These are phyloP conservation scores for Colletotrichum sp. DNA, from an alignment of 2,329 filamentous ascomycete genomes.

Conservation along the genomic window DNA sequence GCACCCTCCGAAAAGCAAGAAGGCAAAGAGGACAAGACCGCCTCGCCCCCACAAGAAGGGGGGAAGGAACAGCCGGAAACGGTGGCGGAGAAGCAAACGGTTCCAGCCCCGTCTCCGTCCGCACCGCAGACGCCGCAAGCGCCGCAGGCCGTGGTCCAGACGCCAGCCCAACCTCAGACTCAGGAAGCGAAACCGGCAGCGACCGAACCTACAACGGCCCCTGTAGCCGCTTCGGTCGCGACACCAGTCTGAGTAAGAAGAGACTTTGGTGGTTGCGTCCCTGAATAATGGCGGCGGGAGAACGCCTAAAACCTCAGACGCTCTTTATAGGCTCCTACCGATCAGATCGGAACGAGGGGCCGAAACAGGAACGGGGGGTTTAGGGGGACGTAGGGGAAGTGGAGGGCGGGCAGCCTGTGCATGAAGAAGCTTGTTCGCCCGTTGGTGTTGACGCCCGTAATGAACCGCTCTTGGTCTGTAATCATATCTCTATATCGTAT, in stretches of 20 bases:
- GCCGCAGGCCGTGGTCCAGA: not conserved
- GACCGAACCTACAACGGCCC: not conserved
- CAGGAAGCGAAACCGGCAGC: constrained; percentile 1
- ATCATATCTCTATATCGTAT: not conserved
- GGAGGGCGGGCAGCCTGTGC: not conserved
- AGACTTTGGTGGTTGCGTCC: not conserved
- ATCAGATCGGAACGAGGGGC: constrained; percentile 2
- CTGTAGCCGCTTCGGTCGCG: not conserved
- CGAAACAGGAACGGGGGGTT: constrained; percentile 5
- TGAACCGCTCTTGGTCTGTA: not conserved
- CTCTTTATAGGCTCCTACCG: constrained; percentile 1
- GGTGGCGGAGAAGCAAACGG: not conserved
- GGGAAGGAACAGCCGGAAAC: not conserved
- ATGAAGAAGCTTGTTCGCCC: not conserved
- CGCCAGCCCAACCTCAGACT: not conserved
- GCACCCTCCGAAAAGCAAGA: constrained; percentile 22
- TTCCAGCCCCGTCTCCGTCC: constrained; percentile 4
- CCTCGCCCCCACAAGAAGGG: not conserved
- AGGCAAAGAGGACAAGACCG: constrained; percentile 5
- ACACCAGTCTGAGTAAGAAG: constrained; percentile 1
- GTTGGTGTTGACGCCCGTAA: not conserved
- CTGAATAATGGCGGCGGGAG: not conserved
- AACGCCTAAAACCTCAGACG: not conserved
- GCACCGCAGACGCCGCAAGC: not conserved
- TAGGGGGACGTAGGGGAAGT: not conserved